Percentiles rank a stretch among this genome's conserved stretches.
Conservation (phyloP, 345 rosid genomes). For the Eutrema heterophyllum region DNA sequence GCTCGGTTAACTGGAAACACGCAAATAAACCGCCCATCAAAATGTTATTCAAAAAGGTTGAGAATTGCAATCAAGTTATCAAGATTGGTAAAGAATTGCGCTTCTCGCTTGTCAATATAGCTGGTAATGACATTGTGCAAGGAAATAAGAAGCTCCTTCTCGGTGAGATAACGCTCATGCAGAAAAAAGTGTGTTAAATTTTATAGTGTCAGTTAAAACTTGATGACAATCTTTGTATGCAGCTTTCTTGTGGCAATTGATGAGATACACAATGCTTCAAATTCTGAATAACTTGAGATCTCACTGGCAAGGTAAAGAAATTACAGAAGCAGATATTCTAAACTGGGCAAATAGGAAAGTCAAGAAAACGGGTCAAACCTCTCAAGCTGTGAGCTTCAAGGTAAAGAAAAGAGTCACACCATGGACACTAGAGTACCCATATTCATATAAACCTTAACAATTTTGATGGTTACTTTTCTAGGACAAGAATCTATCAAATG, state of each 20-base stretch:
- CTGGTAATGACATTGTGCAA: slow-evolving; percentile 83
- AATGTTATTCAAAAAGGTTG: slow-evolving; percentile 90
- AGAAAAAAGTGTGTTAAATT: not conserved
- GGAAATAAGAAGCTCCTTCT: slow-evolving; percentile 85
- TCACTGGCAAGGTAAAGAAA: slow-evolving; percentile 77
- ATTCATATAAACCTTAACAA: not conserved
- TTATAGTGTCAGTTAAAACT: not conserved
- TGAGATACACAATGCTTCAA: slow-evolving; percentile 88
- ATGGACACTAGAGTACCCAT: not conserved
- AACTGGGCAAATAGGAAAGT: slow-evolving; percentile 84
- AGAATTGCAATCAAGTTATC: slow-evolving; percentile 83
- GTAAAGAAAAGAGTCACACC: slow-evolving; percentile 33
- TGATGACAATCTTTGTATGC: slow-evolving; percentile 11
- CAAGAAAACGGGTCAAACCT: slow-evolving; percentile 51
- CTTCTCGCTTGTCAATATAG: slow-evolving; percentile 88
- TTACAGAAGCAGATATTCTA: slow-evolving; percentile 74
- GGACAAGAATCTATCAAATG: slow-evolving; percentile 75
- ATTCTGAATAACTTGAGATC: slow-evolving; percentile 70
- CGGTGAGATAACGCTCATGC: slow-evolving; percentile 33
- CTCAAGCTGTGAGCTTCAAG: slow-evolving; percentile 81
- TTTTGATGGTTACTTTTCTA: slow-evolving; percentile 9
- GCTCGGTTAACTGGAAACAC: slow-evolving; percentile 79
- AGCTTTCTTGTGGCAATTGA: slow-evolving; percentile 65
- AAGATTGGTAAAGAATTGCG: slow-evolving; percentile 65
- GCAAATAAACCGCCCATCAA: slow-evolving; percentile 84